These are phyloP conservation scores for Fraxinus velutina DNA, from an alignment of 305 asterid genomes.

Conservation along the genomic window DNA sequence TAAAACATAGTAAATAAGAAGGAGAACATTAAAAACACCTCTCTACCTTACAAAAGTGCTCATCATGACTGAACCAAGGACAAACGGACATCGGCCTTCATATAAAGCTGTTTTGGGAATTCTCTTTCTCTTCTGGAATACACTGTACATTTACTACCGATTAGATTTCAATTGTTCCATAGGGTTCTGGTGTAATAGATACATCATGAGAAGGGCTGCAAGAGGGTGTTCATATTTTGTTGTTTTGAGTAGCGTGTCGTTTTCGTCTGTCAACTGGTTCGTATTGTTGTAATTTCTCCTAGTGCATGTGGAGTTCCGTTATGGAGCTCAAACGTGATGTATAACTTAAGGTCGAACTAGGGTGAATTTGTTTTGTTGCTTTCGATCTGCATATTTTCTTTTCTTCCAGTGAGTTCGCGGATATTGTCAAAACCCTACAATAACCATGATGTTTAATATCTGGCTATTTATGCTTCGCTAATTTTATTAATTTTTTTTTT, in stretches of 20 bases:
- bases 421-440: neutral
- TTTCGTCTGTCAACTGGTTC: neutral
- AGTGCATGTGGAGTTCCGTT: neutral
- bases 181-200: neutral
- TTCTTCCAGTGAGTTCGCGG: neutral
- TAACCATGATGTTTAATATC: neutral
- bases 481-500: too few species aligned
- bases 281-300: neutral
- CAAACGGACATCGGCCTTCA: neutral
- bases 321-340: neutral
- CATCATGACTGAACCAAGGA: neutral
- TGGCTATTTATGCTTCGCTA: neutral
- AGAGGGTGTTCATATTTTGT: neutral
- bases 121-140: neutral
- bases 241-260: neutral
- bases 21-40: neutral
- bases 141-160: neutral
- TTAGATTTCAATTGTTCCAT: neutral
- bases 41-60: neutral
- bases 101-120: neutral
- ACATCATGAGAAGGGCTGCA: neutral
- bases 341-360: neutral
- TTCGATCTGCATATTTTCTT: neutral
- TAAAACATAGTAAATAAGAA: neutral
- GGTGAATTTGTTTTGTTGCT: neutral